A percentile compares a stretch with the other conserved stretches of the same genome.
Evolutionary conservation across 768 basidiomycete genomes (phyloP).

Genomic region (Coprinellus micaceus): DNA sequence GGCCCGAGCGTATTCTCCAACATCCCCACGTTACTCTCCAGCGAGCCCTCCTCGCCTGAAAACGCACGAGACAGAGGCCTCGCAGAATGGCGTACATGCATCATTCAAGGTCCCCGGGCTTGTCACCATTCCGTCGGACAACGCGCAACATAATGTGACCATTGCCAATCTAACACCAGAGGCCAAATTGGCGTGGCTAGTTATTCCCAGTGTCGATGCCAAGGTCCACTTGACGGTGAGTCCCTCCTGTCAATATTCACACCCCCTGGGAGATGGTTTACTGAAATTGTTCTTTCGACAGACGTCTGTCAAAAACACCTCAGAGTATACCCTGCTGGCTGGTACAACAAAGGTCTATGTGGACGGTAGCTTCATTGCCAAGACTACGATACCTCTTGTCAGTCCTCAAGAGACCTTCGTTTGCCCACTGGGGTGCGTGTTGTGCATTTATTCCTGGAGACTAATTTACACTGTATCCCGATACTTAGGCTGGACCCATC

Average conservation of each 20-base stretch:
- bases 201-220: constrained; percentile 35
- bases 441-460: not conserved
- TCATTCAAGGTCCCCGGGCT: constrained; percentile 40
- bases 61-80: constrained; percentile 4
- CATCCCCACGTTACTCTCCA: too few species aligned
- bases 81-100: constrained; percentile 34
- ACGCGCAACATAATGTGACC: constrained; percentile 34
- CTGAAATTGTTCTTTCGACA: constrained; percentile 11
- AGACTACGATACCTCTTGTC: constrained; percentile 37
- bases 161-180: constrained; percentile 33
- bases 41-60: not conserved
- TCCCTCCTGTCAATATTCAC: too few species aligned
- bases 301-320: constrained; percentile 50
- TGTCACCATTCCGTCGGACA: constrained; percentile 39
- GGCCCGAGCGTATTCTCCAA: too few species aligned
- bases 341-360: constrained; percentile 50
- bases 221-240: constrained; percentile 37
- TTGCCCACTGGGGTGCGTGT: constrained; percentile 39
- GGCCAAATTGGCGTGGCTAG: constrained; percentile 38
- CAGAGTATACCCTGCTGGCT: constrained; percentile 46
- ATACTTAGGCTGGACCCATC: constrained; percentile 34
- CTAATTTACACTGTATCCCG: not conserved
- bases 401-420: constrained; percentile 42
- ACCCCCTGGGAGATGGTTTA: too few species aligned
- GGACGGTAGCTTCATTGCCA: constrained; percentile 53